Percentiles rank a stretch among this genome's conserved stretches.
These are phyloP conservation scores for Papiliotrema terrestris DNA, from an alignment of 1,284 basidiomycete genomes.

Conservation along the genomic window DNA sequence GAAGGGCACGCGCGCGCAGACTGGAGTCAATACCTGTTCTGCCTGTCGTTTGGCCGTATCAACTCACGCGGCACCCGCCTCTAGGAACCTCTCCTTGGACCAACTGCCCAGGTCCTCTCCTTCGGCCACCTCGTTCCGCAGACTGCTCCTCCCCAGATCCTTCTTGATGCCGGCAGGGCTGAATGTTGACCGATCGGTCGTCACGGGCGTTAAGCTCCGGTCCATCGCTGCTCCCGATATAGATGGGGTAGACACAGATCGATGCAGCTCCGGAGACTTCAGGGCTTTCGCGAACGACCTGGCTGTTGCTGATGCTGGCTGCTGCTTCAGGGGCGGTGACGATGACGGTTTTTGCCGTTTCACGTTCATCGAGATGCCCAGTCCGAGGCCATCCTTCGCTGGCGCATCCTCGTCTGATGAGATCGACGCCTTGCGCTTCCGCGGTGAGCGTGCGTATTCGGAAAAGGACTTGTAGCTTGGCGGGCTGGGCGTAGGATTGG, in stretches of 20 bases:
- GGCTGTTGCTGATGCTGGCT: background rate
- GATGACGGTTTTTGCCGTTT: slow-evolving; percentile 1
- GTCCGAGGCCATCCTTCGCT: slow-evolving; percentile 18
- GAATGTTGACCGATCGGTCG: background rate
- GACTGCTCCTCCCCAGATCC: slow-evolving; percentile 6
- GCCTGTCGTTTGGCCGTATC: background rate
- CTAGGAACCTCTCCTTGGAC: slow-evolving; percentile 18
- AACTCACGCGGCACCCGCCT: slow-evolving; percentile 16
- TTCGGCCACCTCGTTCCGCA: slow-evolving; percentile 14
- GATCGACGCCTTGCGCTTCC: slow-evolving; percentile 4
- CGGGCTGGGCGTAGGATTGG: slow-evolving; percentile 12
- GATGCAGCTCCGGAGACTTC: slow-evolving; percentile 6
- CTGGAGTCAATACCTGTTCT: slow-evolving; percentile 10
- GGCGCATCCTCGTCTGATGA: slow-evolving; percentile 15
- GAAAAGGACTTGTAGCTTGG: slow-evolving; percentile 14
- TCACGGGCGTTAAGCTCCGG: background rate
- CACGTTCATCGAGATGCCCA: slow-evolving; percentile 15
- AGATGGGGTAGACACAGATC: background rate
- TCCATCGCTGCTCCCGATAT: background rate
- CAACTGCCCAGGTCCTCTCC: slow-evolving; percentile 16
- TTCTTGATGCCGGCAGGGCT: background rate
- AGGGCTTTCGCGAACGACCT: background rate
- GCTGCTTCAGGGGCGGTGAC: background rate
- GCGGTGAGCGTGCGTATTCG: slow-evolving; percentile 11
- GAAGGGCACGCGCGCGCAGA: slow-evolving; percentile 27